These are phyloP conservation scores for Monosporascus ibericus DNA, from an alignment of 2,329 filamentous ascomycete species.

Conservation along the genomic window DNA sequence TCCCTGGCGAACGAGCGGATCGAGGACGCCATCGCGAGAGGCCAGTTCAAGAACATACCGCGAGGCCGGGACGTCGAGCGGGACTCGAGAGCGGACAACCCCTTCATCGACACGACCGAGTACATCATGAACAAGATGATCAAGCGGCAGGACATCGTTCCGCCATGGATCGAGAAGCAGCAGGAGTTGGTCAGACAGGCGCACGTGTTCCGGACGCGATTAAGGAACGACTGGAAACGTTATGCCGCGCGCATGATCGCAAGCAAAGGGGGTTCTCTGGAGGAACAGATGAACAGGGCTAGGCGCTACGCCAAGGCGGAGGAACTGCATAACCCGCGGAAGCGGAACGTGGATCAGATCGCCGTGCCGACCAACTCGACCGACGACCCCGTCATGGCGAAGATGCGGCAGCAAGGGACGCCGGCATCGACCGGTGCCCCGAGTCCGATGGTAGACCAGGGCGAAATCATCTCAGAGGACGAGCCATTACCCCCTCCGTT, in stretches of 20 bases:
- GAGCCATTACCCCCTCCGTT: constrained; percentile 53
- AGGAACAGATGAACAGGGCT: constrained; percentile 66
- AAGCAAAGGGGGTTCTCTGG: constrained; percentile 66
- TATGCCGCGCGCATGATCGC: constrained; percentile 76
- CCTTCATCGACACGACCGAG: constrained; percentile 92
- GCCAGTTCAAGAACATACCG: constrained; percentile 79
- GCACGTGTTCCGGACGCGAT: constrained; percentile 62
- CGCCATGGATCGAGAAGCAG: constrained; percentile 98
- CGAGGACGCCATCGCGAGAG: constrained; percentile 86
- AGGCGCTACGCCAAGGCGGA: constrained; percentile 73
- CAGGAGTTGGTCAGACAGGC: constrained; percentile 73
- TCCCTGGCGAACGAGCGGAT: constrained; percentile 84
- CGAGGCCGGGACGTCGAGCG: constrained; percentile 73
- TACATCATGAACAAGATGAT: constrained; percentile 99
- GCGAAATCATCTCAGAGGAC: constrained; percentile 9
- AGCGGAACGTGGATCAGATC: constrained; percentile 39
- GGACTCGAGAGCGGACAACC: constrained; percentile 77
- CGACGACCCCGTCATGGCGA: constrained; percentile 42
- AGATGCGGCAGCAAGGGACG: constrained; percentile 30
- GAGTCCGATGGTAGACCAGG: constrained; percentile 1
- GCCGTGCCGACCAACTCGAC: constrained; percentile 40
- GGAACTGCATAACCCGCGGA: constrained; percentile 53
- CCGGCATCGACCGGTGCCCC: constrained; percentile 4
- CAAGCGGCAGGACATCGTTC: constrained; percentile 88
- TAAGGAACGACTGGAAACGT: constrained; percentile 78